Evolutionary conservation across 768 basidiomycete genomes (phyloP), one percentile per base, ranked within the genome.

Genomic region (Mycena polygramma): DNA sequence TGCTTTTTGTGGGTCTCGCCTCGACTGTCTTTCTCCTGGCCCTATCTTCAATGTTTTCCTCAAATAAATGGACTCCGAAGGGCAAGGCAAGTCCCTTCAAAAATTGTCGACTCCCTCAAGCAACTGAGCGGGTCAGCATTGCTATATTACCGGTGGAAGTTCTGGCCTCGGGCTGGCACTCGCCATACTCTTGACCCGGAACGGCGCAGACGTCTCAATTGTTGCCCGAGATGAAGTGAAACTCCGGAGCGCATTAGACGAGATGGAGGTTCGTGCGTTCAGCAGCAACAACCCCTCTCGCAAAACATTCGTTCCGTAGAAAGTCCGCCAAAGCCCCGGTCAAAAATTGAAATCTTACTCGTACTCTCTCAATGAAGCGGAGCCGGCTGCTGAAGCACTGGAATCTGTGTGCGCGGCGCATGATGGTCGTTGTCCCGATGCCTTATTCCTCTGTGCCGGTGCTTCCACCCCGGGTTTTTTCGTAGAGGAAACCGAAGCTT

Each of bases 61-160:
- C 67, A 57, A 83, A 79, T 66, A 85, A 81, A 54, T 87, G 88
- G 85, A 76, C 84, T 58, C 85, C 85, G 6, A 77, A 76, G 14
- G 83, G 81, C 43, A 80, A 84, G 80, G 87, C 79, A 45, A 24
- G 70, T 70, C 20, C 48, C 4, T 17, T 35, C 43, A 61, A 49
- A 59, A 45, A 51, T 57, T 48, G 53, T 14, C 36, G 11, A 37
- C 41, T 36, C 19, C 57, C 17, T 39, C 17, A 24, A 13, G 20
- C 49, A 35, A 65, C 30, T 39, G 19, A 49, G 13, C 65, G 55
- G 20, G 57, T 9, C 68, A 94, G 93, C 91, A 92, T 73, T 89
- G 90, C 81, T 91, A 92, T 76, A 81, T 94, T n/a, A 92, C 92
- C 0, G 93, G 93, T 5, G 92, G 90, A 1, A 89, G 87, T 7